Percentiles rank a stretch among this genome's conserved stretches.
Evolutionary conservation across 176 grass and related monocot species (phyloP).

Genomic region (Areca catechu): DNA sequence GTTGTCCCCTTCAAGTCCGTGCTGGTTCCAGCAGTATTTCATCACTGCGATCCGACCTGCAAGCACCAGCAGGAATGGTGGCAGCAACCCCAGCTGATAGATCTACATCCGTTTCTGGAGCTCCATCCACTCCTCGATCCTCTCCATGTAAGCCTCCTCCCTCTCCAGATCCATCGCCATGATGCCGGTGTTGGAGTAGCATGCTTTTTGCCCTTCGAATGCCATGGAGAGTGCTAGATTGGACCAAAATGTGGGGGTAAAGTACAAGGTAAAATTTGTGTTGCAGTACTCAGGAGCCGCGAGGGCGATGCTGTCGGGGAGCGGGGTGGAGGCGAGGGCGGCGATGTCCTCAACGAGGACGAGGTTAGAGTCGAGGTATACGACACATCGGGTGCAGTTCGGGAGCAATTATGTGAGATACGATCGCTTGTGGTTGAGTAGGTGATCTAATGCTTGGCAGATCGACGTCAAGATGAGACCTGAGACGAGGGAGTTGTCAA

Average conservation of each 20-base stretch:
- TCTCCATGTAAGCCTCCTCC: conserved; percentile 40
- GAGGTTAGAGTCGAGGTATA: conserved; percentile 76
- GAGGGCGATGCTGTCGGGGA: too few relatives aligned
- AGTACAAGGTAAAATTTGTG: conserved; percentile 66
- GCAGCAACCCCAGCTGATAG: conserved; percentile 73
- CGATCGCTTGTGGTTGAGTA: conserved; percentile 63
- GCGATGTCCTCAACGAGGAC: conserved; percentile 66
- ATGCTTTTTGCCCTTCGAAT: conserved; percentile 37
- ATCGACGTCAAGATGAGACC: conserved; percentile 67
- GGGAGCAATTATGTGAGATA: conserved; percentile 65
- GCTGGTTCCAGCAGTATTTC: conserved; percentile 83
- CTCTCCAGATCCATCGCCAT: conserved; percentile 96
- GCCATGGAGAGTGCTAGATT: conserved; percentile 31
- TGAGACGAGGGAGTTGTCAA: conserved; percentile 50
- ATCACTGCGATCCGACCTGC: conserved; percentile 54
- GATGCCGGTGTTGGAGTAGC: conserved; percentile 87
- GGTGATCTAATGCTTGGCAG: conserved; percentile 54
- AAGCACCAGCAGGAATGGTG: conserved; percentile 58
- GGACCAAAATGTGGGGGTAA: conserved; percentile 51
- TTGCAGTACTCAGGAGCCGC: too few relatives aligned
- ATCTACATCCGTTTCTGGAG: conserved; percentile 55
- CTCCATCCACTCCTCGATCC: conserved; percentile 70
- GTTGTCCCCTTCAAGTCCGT: conserved; percentile 75
- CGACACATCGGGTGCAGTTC: conserved; percentile 23
- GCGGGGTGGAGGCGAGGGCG: too few relatives aligned